Evolutionary conservation across 441 rosid species (phyloP).

Genomic region (Erodium moschatum): DNA sequence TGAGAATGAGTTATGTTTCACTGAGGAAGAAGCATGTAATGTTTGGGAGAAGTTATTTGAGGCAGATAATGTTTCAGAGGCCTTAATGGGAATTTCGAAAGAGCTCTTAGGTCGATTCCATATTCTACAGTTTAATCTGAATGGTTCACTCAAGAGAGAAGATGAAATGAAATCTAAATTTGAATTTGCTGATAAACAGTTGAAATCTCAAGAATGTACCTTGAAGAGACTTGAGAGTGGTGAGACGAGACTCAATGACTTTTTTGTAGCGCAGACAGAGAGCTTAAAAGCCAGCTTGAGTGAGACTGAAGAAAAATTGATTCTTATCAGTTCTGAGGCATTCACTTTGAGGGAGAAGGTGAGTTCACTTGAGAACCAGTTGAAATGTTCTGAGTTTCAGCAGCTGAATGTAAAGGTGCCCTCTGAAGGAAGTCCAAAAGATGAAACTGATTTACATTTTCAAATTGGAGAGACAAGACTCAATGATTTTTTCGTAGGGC

Average conservation of each 20-base stretch:
- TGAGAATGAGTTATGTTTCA: slow-evolving; percentile 44
- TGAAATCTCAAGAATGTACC: slow-evolving; percentile 47
- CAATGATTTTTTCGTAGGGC: slow-evolving; percentile 34
- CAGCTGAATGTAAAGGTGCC: slow-evolving; percentile 25
- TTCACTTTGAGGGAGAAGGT: slow-evolving; percentile 43
- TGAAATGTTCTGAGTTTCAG: slow-evolving; percentile 37
- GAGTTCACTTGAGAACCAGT: slow-evolving; percentile 51
- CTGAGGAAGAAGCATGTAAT: slow-evolving; percentile 58
- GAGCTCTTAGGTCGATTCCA: slow-evolving; percentile 60
- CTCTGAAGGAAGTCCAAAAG: slow-evolving; percentile 24
- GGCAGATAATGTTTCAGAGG: slow-evolving; percentile 62
- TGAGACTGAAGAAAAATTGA: slow-evolving; percentile 50
- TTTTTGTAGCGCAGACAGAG: slow-evolving; percentile 39
- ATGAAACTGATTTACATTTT: not conserved
- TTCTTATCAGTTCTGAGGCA: slow-evolving; percentile 42
- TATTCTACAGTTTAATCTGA: slow-evolving; percentile 54
- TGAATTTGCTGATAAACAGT: slow-evolving; percentile 30
- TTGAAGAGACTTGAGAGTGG: slow-evolving; percentile 47
- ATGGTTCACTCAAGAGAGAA: slow-evolving; percentile 49
- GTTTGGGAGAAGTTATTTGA: slow-evolving; percentile 47
- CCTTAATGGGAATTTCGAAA: slow-evolving; percentile 55
- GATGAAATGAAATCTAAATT: slow-evolving; percentile 47
- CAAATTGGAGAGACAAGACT: slow-evolving; percentile 29
- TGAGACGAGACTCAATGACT: slow-evolving; percentile 33
- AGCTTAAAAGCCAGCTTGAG: slow-evolving; percentile 43